These are phyloP conservation scores for Ailanthus altissimus DNA, from an alignment of 345 rosid genomes.

Conservation along the genomic window DNA sequence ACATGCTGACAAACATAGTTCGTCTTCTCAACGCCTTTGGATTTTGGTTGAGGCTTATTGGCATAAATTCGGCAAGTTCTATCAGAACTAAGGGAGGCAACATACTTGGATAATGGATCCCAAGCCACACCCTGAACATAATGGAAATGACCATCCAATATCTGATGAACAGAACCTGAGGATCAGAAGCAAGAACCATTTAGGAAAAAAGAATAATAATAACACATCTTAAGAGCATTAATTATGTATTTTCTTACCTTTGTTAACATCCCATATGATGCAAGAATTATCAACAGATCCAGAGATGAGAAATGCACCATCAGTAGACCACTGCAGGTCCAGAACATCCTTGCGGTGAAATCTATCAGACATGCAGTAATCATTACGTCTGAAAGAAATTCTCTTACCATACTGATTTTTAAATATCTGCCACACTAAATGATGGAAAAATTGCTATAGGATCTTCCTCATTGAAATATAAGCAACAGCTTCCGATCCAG, in stretches of 20 bases:
- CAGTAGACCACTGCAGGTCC: constrained; percentile 91
- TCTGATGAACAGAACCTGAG: constrained; percentile 88
- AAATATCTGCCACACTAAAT: background rate
- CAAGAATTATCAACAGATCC: constrained; percentile 99
- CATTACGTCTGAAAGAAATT: background rate
- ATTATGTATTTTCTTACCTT: constrained; percentile 58
- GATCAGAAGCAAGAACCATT: constrained; percentile 18
- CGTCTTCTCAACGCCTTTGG: constrained; percentile 62
- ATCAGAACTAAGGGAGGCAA: constrained; percentile 92
- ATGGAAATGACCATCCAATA: constrained; percentile 85
- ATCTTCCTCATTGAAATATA: background rate
- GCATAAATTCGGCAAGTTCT: constrained; percentile 89
- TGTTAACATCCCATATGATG: constrained; percentile 90
- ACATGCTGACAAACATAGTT: constrained; percentile 82
- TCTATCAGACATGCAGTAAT: constrained; percentile 38
- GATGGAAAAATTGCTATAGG: background rate
- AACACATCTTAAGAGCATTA: constrained; percentile 1
- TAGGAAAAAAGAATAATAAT: background rate
- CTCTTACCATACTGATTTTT: background rate
- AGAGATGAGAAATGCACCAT: constrained; percentile 72
- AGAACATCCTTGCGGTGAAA: constrained; percentile 93
- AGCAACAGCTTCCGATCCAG: background rate
- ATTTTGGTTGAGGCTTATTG: constrained; percentile 66
- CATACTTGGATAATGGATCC: constrained; percentile 85
- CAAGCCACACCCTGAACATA: constrained; percentile 99